Conservation (phyloP, 257 asterid genomes). For the Agastache rugosa region DNA sequence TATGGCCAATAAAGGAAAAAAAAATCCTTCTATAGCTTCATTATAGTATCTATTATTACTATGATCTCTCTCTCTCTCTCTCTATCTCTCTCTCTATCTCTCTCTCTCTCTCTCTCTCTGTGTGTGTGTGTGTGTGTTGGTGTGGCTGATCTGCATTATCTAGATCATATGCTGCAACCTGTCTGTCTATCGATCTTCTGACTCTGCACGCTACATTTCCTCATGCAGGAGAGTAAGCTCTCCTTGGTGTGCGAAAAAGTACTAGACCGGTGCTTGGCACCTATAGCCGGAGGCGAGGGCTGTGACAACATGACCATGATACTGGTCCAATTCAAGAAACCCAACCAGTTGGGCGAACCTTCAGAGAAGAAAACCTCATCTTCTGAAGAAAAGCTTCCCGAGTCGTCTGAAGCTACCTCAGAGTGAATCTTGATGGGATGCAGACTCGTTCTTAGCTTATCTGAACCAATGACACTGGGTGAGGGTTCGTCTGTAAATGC, state of each 20-base stretch:
- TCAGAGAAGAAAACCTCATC: conserved; percentile 40
- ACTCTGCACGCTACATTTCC: background rate
- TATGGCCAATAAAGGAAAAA: too few species aligned
- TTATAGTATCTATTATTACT: too few species aligned
- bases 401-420: conserved; percentile 27
- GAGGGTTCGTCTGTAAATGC: background rate
- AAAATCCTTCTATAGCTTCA: too few species aligned
- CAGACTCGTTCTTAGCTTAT: background rate
- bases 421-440: background rate
- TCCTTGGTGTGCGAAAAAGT: conserved; percentile 80
- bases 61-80: too few species aligned
- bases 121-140: background rate
- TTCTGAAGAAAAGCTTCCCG: conserved; percentile 34
- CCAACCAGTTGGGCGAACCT: conserved; percentile 35
- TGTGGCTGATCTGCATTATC: background rate
- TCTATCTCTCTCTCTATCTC: too few species aligned
- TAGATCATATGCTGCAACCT: background rate
- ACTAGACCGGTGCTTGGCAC: conserved; percentile 82
- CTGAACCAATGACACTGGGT: background rate
- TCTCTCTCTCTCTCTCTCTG: too few species aligned
- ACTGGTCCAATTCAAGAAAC: conserved; percentile 75
- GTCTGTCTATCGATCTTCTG: background rate
- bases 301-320: conserved; percentile 98
- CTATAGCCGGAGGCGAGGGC: conserved; percentile 85
- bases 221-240: conserved; percentile 76